Evolutionary conservation across 2,329 filamentous ascomycete species (phyloP).

Genomic region (Cladosporium sp.): DNA sequence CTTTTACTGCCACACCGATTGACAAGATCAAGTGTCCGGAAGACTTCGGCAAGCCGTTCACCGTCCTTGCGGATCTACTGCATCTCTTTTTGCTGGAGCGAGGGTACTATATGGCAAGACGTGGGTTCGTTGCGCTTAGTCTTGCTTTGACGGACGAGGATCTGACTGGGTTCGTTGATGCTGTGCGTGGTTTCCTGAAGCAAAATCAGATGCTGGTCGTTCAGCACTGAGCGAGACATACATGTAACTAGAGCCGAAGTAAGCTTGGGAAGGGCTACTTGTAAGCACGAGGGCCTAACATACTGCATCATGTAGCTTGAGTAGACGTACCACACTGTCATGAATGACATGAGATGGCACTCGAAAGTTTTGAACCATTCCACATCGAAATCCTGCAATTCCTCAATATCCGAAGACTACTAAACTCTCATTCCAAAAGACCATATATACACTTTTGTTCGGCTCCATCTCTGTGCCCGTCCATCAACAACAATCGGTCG

Average conservation of each 20-base stretch:
- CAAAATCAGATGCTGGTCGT: neutral
- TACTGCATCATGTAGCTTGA: no score
- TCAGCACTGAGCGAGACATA: neutral
- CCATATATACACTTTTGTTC: constrained; percentile 4
- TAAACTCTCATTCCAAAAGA: constrained; percentile 1
- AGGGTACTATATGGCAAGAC: constrained; percentile 34
- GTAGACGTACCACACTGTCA: no score
- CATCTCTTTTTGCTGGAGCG: constrained; percentile 36
- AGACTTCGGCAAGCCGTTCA: constrained; percentile 24
- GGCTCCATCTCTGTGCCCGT: neutral
- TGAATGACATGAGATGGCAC: no score
- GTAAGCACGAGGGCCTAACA: no score
- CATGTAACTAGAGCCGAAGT: no score
- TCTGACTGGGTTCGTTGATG: constrained; percentile 29
- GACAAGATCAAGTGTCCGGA: constrained; percentile 22
- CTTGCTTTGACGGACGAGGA: constrained; percentile 32
- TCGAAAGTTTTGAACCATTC: no score
- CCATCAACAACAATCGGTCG: neutral
- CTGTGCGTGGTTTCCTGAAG: constrained; percentile 2
- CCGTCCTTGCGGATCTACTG: constrained; percentile 31
- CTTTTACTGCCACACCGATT: constrained; percentile 29
- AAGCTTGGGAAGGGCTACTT: no score
- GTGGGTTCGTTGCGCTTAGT: constrained; percentile 35
- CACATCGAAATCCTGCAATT: neutral
- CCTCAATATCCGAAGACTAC: neutral